Base-by-base conservation (phyloP, 306 rosid species). In the Sophora flavescens region DNA sequence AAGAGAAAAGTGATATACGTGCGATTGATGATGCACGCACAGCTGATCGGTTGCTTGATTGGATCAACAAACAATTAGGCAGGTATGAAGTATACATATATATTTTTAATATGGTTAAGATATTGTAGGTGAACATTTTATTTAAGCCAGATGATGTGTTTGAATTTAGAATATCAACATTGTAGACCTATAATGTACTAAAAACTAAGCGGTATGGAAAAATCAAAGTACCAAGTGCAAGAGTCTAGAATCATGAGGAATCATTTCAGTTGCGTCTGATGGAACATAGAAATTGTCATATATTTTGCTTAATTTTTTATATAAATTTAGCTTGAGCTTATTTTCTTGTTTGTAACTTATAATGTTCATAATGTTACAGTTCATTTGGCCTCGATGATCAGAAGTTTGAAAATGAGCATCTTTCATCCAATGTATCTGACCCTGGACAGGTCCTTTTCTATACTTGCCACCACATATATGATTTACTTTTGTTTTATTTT, bases 361-460 rank as follows among this genome's bases (percentile, higher is more conserved):
- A 54, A 76, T 59, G 39, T 78, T 70, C 39, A 57, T 30, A 13
- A 77, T 76, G 60, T 74, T 69, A 63, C 97, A 95, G 99, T 85
- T 89, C 97, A 56, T 89, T 47, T 78, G 82, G 91, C 66, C 74
- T 95, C 84, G 97, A 89, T 76, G 99, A 95, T 81, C 90, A 84
- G 81, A 95, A 87, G 81, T 95, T 92, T 86, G 91, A 90, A 88
- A 92, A 95, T 77, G 97, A 90, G 77, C 89, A 90, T 77, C 85
- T 87, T 74, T 82, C 88, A 60, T 86, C 92, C 84, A 92, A 95
- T 87, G 78, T 59, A 33, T 92, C 99, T 42, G 97, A 95, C 66
- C 88, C 88, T 62, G 90, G 60, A 75, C 97, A 95, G 99, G 99
- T 95, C 61, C 72, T 76, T 76, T 57, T 45, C 33, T 74, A 14